Evolutionary conservation across 768 basidiomycete species (phyloP), one percentile per base, ranked within the genome.

Genomic region (Peribolospora baueri): DNA sequence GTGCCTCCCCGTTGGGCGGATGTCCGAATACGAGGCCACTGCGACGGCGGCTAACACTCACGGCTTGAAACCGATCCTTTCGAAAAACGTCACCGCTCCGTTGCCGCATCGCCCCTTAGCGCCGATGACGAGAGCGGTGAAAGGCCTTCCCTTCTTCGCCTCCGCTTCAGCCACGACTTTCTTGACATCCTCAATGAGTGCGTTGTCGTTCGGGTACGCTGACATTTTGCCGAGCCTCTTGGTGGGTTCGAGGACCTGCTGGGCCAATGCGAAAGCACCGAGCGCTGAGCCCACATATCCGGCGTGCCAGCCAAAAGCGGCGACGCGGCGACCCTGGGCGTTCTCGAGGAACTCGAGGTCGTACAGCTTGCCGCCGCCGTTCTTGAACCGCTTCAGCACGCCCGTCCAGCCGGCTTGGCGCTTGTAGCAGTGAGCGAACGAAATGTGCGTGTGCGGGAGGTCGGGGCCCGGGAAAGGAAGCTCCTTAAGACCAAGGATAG

Each of bases 351-450:
- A 98, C 69, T 98, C 93, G 54, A 97, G 73, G 67, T 97, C 93
- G 69, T 95, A 95, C 36, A 97, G 71, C 9, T 78, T 80, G 40
- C 88, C 91, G 25, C 74, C 73, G 10, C 90, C 93, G 51, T 73
- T 73, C 66, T 76, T 70, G 73, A 95, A 98, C 25, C 93, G 82
- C 40, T 78, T 72, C 38, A 98, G 77, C 41, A 95, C 76, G 48
- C 77, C 72, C 7, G 77, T 73, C 91, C 93, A 98, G 25, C 93
- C 93, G 2, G 74, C 85, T 66, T 98, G 93, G 47, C 76, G 71
- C 70, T 98, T 98, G 76, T 84, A 97, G 69, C 90, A 93, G 67
- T 97, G 93, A 3, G 88, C 90, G 62, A 97, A 98, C 63, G 93
- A 87, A 65, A 98, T 87, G 68, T 98, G 93, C 3, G 84, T 86